Conservation (phyloP, 177 flowering plant genomes). For the Vitis hybrid region DNA sequence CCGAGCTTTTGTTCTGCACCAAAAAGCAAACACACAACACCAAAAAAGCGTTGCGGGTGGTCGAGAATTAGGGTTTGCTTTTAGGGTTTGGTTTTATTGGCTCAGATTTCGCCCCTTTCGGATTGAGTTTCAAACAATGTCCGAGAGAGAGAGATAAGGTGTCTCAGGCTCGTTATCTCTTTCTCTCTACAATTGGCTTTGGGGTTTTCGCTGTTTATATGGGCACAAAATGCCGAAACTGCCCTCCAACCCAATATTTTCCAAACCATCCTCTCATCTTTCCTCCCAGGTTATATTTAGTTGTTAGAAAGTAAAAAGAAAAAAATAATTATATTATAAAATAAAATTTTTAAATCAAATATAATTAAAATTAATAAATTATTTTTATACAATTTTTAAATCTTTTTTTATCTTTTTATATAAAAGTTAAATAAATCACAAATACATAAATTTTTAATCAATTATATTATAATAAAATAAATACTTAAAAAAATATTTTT, state of each 20-base stretch:
- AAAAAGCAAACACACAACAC: constrained; percentile 4
- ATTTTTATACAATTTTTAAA: too few species aligned
- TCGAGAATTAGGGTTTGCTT: background rate
- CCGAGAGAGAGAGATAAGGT: constrained; percentile 4
- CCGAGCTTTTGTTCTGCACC: constrained; percentile 19
- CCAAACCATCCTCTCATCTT: too few species aligned
- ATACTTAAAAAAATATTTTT: too few species aligned
- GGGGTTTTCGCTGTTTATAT: background rate
- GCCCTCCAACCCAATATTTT: background rate
- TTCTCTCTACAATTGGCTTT: background rate
- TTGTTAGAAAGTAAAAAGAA: too few species aligned
- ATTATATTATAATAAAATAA: too few species aligned
- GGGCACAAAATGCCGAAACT: background rate
- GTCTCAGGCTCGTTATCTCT: background rate
- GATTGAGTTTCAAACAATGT: constrained; percentile 3
- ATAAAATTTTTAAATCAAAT: too few species aligned
- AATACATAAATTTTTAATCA: too few species aligned
- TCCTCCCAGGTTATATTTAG: too few species aligned
- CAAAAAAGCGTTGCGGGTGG: background rate
- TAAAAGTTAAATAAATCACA: too few species aligned
- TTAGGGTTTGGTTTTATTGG: constrained; percentile 1
- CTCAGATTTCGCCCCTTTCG: background rate
- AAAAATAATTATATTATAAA: background rate
- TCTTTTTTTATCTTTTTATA: too few species aligned
- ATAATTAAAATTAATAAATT: too few species aligned